These are phyloP conservation scores for Blastobotrys elegans DNA, from an alignment of 1,139 yeast genomes.

Conservation along the genomic window DNA sequence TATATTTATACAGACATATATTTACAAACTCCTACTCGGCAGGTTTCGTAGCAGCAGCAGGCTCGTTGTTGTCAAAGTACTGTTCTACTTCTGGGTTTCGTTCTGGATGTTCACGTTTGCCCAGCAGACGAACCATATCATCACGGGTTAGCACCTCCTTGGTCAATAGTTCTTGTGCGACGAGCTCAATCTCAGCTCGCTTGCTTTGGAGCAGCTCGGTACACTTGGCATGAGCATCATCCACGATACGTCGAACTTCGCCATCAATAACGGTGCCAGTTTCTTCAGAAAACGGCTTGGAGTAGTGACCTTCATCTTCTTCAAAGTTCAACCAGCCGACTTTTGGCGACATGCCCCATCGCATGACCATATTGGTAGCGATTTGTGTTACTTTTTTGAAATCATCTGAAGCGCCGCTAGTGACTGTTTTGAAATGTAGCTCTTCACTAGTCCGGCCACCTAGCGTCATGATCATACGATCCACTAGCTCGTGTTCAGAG, in stretches of 20 bases:
- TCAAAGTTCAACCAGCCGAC: conserved; percentile 83
- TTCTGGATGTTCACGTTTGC: conserved; percentile 83
- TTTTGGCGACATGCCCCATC: conserved; percentile 83
- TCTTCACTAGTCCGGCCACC: conserved; percentile 98
- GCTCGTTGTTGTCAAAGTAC: conserved; percentile 40
- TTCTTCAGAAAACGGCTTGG: conserved; percentile 87
- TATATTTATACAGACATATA: not conserved
- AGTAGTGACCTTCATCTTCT: conserved; percentile 48
- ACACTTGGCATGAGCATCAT: conserved; percentile 70
- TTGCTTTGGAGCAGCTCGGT: conserved; percentile 59
- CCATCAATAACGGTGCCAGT: conserved; percentile 75
- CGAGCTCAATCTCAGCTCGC: conserved; percentile 65
- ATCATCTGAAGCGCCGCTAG: conserved; percentile 95
- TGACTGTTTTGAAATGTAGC: conserved; percentile 80
- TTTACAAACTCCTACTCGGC: not conserved
- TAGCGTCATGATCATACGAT: conserved; percentile 91
- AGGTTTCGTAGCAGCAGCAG: conserved; percentile 12
- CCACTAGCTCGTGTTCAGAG: conserved; percentile 69
- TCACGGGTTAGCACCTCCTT: conserved; percentile 88
- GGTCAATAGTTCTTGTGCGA: conserved; percentile 76
- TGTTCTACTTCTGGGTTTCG: conserved; percentile 92
- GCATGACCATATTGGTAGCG: conserved; percentile 88
- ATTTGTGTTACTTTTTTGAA: conserved; percentile 90
- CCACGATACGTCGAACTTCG: conserved; percentile 78
- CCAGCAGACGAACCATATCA: conserved; percentile 81